phyloP scores from a whole-genome alignment of 495 filamentous ascomycete genomes.

The Xylaria acuta region DNA sequence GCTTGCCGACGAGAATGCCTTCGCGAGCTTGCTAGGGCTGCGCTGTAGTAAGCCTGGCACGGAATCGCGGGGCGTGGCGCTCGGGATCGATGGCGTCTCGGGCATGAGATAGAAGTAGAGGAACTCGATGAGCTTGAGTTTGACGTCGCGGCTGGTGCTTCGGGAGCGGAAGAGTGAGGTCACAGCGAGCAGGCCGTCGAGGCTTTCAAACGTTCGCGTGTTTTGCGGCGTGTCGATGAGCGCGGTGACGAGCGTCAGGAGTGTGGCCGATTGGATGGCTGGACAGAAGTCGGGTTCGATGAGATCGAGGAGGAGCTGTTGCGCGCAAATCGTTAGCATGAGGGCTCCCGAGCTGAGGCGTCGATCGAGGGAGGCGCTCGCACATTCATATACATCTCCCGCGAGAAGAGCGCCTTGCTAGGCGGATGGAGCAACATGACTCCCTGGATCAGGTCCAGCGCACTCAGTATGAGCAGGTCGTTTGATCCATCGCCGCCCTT shows the following conservation, averaged over 20 bases:
- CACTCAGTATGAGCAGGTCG: conserved; percentile 86
- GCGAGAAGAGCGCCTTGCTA: conserved; percentile 82
- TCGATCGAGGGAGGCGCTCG: not conserved
- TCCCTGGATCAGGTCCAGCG: conserved; percentile 90
- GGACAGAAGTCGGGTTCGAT: conserved; percentile 92
- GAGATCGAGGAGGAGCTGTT: conserved; percentile 84
- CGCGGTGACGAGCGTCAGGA: conserved; percentile 88
- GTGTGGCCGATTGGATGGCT: conserved; percentile 85
- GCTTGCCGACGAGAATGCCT: conserved; percentile 49
- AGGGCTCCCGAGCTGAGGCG: not conserved
- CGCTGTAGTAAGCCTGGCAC: conserved; percentile 62
- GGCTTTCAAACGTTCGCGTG: conserved; percentile 86
- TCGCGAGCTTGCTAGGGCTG: conserved; percentile 73
- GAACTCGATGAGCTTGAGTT: conserved; percentile 92
- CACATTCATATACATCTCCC: conserved; percentile 93
- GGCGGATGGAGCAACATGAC: conserved; percentile 91
- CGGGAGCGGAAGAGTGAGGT: conserved; percentile 90
- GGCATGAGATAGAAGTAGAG: conserved; percentile 98
- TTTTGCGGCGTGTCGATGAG: conserved; percentile 83
- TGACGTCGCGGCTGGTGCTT: conserved; percentile 82
- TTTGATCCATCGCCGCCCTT: conserved; percentile 80
- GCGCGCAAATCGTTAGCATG: conserved; percentile 20
- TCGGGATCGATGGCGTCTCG: conserved; percentile 69
- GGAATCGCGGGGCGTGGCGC: conserved; percentile 42
- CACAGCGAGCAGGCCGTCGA: conserved; percentile 94